A percentile compares a stretch with the other conserved stretches of the same genome.
Conservation (phyloP, 129 eudicot species). For the Tagetes erecta region DNA sequence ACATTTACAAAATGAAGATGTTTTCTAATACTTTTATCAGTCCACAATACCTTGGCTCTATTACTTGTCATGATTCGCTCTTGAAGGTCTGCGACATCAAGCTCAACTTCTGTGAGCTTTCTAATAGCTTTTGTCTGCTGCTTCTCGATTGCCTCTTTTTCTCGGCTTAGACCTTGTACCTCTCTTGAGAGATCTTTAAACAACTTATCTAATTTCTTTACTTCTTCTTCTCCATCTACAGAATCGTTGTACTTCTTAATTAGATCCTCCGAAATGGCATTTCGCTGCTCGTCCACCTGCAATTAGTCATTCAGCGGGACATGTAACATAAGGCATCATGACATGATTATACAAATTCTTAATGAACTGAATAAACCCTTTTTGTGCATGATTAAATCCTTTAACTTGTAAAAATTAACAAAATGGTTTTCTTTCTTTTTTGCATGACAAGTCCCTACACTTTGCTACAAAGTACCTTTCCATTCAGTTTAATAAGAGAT, state of each 20-base stretch:
- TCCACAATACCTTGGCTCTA: conserved; percentile 63
- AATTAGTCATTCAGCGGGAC: conserved; percentile 33
- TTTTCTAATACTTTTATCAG: neutral
- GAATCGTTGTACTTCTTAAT: conserved; percentile 61
- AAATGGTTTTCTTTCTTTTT: neutral
- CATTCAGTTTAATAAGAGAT: neutral
- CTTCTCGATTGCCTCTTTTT: conserved; percentile 86
- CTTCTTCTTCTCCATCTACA: conserved; percentile 76
- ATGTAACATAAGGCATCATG: conserved; percentile 19
- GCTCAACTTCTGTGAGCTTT: conserved; percentile 82
- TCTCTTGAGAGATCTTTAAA: conserved; percentile 85
- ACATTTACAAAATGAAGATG: conserved; percentile 1
- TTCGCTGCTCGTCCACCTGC: conserved; percentile 87
- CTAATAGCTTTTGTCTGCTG: conserved; percentile 72
- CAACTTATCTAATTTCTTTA: conserved; percentile 79
- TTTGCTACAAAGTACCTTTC: neutral
- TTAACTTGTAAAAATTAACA: neutral
- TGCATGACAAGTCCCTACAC: neutral
- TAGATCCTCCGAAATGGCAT: conserved; percentile 65
- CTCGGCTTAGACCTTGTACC: conserved; percentile 69
- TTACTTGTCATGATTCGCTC: conserved; percentile 64
- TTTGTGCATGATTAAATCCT: neutral
- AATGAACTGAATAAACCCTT: neutral
- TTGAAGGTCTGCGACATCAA: conserved; percentile 80
- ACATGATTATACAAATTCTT: neutral